Evolutionary conservation across 2,329 filamentous ascomycete species (phyloP).

Genomic region (Colletotrichum tamarilloi): DNA sequence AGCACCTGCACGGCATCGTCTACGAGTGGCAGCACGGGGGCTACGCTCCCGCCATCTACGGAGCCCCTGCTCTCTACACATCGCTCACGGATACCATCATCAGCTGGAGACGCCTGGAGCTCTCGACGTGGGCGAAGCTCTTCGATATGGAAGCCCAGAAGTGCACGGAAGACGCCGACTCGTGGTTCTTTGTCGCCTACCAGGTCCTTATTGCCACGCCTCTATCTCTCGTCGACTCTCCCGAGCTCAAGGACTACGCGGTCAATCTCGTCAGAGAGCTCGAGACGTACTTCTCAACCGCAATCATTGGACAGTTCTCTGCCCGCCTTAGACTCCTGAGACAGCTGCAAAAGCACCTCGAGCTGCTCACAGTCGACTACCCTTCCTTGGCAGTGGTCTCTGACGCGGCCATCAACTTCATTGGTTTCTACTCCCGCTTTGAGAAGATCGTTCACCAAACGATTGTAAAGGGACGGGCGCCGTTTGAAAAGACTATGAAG

Average conservation of each 20-base stretch:
- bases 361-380: slow-evolving; percentile 69
- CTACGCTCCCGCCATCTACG: slow-evolving; percentile 85
- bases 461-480: slow-evolving; percentile 74
- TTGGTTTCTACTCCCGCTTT: slow-evolving; percentile 80
- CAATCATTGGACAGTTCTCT: slow-evolving; percentile 84
- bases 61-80: slow-evolving; percentile 77
- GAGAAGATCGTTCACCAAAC: slow-evolving; percentile 72
- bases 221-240: slow-evolving; percentile 70
- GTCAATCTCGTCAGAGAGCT: slow-evolving; percentile 79
- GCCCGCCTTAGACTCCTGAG: slow-evolving; percentile 78
- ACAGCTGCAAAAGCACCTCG: slow-evolving; percentile 73
- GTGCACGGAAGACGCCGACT: slow-evolving; percentile 80
- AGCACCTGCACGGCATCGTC: slow-evolving; percentile 86
- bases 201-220: slow-evolving; percentile 86
- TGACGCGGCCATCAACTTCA: slow-evolving; percentile 79
- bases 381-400: slow-evolving; percentile 68
- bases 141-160: slow-evolving; percentile 86
- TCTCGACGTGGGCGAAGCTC: slow-evolving; percentile 90
- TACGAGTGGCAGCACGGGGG: slow-evolving; percentile 92
- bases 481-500: slow-evolving; percentile 91
- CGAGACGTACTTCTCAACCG: slow-evolving; percentile 81
- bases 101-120: slow-evolving; percentile 88
- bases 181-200: slow-evolving; percentile 98
- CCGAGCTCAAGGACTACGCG: slow-evolving; percentile 71
- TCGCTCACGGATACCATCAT: slow-evolving; percentile 84